A percentile compares a stretch with the other conserved stretches of the same genome.
These are phyloP conservation scores for Cutaneotrichosporon cavernicola DNA, from an alignment of 1,284 basidiomycete genomes.

Conservation along the genomic window DNA sequence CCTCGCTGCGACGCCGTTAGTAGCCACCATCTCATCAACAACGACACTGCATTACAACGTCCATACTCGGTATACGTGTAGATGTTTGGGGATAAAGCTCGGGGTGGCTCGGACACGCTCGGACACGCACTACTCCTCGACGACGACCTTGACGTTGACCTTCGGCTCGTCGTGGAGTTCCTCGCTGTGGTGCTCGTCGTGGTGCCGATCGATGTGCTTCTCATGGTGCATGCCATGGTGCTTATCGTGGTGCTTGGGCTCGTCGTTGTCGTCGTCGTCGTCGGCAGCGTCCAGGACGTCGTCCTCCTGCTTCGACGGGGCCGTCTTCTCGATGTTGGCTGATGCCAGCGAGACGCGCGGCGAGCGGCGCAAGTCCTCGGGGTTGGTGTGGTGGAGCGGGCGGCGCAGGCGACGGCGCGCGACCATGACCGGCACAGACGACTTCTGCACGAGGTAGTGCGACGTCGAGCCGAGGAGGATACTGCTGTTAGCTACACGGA, in stretches of 20 bases:
- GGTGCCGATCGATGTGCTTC: neutral
- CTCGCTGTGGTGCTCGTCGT: neutral
- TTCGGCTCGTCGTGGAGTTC: neutral
- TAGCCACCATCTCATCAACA: neutral
- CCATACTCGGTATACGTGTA: conserved; percentile 1
- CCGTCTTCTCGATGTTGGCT: conserved; percentile 68
- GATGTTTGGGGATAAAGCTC: neutral
- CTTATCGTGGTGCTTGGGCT: neutral
- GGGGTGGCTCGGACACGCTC: neutral
- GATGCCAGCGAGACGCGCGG: conserved; percentile 78
- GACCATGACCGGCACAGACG: conserved; percentile 87
- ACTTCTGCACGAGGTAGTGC: conserved; percentile 94
- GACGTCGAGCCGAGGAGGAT: conserved; percentile 96
- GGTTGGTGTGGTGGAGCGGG: conserved; percentile 58
- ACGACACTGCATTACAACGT: conserved; percentile 6
- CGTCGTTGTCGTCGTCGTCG: conserved; percentile 32
- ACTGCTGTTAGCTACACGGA: conserved; percentile 53
- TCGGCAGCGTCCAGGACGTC: conserved; percentile 51
- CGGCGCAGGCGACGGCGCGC: conserved; percentile 78
- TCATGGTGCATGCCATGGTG: neutral
- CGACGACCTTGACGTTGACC: neutral
- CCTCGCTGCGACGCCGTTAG: no score
- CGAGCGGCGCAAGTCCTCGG: conserved; percentile 53
- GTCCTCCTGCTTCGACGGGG: conserved; percentile 52
- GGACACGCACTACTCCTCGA: neutral